Evolutionary conservation across 306 rosid genomes (phyloP).

Genomic region (Rubus parviflorus): DNA sequence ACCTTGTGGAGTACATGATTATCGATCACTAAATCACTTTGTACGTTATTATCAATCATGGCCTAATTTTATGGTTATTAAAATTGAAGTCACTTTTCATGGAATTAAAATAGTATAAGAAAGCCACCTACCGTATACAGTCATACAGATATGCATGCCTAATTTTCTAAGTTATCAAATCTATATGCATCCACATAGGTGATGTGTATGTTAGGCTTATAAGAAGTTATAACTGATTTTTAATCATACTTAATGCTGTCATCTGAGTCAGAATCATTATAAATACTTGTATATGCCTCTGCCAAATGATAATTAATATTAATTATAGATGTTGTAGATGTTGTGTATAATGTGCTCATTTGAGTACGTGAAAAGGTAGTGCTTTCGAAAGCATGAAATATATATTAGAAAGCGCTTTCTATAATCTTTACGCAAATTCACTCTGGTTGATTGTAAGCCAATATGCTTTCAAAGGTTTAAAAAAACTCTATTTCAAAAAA

Average conservation of each 20-base stretch:
- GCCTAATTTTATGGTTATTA: neutral
- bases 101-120: neutral
- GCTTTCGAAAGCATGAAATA: neutral
- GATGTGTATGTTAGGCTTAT: neutral
- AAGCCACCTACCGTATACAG: neutral
- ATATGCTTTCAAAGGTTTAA: neutral
- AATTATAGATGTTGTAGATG: neutral
- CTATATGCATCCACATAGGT: neutral
- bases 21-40: neutral
- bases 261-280: conserved; percentile 4
- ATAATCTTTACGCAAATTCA: neutral
- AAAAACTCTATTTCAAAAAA: too few species aligned
- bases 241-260: neutral
- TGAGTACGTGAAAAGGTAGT: neutral
- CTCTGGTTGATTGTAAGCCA: conserved; percentile 2
- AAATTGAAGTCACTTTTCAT: neutral
- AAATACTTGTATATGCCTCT: neutral
- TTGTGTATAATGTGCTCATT: neutral
- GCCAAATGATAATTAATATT: neutral
- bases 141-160: neutral
- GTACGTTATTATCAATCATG: neutral
- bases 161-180: neutral
- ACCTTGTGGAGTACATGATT: neutral
- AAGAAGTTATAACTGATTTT: neutral
- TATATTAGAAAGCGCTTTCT: neutral